Percentiles rank a stretch among this genome's conserved stretches.
Evolutionary conservation across 805 yeast species (phyloP).

Genomic region (Lipomyces sp.): DNA sequence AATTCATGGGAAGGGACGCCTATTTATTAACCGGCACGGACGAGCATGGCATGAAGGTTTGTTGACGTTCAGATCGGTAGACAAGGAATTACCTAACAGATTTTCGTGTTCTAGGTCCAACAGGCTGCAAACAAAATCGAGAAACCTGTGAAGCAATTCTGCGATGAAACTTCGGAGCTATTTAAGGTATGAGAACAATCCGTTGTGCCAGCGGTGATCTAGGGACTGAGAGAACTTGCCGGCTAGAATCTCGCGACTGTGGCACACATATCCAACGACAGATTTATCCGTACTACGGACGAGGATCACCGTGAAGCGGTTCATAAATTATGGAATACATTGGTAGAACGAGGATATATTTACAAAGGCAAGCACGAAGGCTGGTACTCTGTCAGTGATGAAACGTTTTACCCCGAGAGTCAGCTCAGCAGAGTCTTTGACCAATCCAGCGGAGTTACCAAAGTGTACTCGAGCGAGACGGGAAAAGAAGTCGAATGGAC

Average conservation of each 20-base stretch:
- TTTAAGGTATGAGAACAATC: slow-evolving; percentile 51
- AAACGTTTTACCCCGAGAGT: slow-evolving; percentile 85
- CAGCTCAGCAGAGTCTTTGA: slow-evolving; percentile 59
- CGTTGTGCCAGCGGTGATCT: background rate
- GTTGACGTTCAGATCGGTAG: background rate
- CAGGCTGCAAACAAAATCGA: slow-evolving; percentile 70
- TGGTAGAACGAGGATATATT: slow-evolving; percentile 65
- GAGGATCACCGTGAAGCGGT: slow-evolving; percentile 73
- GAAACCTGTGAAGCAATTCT: slow-evolving; percentile 66
- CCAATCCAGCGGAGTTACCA: slow-evolving; percentile 39
- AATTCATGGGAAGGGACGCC: slow-evolving; percentile 52
- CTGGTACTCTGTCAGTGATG: slow-evolving; percentile 95
- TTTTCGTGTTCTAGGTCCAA: slow-evolving; percentile 55
- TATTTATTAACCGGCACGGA: slow-evolving; percentile 90
- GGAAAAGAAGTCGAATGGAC: slow-evolving; percentile 75
- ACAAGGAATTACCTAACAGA: background rate
- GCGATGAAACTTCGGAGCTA: slow-evolving; percentile 67
- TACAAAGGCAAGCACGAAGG: slow-evolving; percentile 86
- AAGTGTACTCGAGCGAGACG: slow-evolving; percentile 60
- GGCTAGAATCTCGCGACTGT: slow-evolving; percentile 56
- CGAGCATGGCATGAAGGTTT: slow-evolving; percentile 85
- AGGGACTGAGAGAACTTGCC: background rate
- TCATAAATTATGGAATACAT: slow-evolving; percentile 62
- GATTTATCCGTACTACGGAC: slow-evolving; percentile 93
- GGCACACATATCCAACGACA: slow-evolving; percentile 63